A percentile compares a stretch with the other conserved stretches of the same genome.
These are phyloP conservation scores for Fusarium piperis DNA, from an alignment of 2,329 filamentous ascomycete species.

Conservation along the genomic window DNA sequence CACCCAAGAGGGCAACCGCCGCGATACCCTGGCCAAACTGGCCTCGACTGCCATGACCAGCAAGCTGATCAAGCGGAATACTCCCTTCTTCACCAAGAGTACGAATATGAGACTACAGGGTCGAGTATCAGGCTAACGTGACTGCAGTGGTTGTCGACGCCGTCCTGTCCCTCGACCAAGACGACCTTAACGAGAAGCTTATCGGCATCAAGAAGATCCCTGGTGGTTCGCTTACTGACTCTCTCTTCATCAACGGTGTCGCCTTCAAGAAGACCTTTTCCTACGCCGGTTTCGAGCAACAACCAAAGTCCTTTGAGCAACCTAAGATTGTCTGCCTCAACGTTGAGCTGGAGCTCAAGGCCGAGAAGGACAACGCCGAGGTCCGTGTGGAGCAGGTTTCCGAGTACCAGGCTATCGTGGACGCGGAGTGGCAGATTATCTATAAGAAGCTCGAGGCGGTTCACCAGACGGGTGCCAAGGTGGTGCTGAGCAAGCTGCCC, in stretches of 20 bases:
- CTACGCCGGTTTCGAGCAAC: conserved; percentile 98
- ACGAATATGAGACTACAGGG: conserved; percentile 44
- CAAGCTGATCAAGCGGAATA: conserved; percentile 98
- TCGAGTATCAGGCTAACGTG: conserved; percentile 40
- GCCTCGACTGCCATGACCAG: conserved; percentile 98
- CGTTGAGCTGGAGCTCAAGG: conserved; percentile 97
- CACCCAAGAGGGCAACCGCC: conserved; percentile 82
- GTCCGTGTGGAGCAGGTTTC: conserved; percentile 98
- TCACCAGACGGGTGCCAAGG: conserved; percentile 93
- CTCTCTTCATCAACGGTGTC: conserved; percentile 95
- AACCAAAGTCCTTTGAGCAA: conserved; percentile 93
- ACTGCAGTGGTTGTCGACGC: conserved; percentile 94
- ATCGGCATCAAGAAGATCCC: conserved; percentile 99
- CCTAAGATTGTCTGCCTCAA: conserved; percentile 98
- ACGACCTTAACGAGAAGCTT: conserved; percentile 96
- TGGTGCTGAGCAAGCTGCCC: conserved; percentile 95
- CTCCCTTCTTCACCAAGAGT: conserved; percentile 98
- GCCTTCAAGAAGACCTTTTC: conserved; percentile 99
- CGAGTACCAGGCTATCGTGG: conserved; percentile 98
- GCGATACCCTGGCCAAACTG: conserved; percentile 88
- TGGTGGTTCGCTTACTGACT: conserved; percentile 94
- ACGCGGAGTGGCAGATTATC: conserved; percentile 99
- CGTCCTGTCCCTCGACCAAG: conserved; percentile 93
- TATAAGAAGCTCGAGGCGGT: conserved; percentile 98
- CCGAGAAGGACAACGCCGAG: conserved; percentile 99